A percentile compares a stretch with the other conserved stretches of the same genome.
phyloP scores from a whole-genome alignment of 352 stramenopile species.

The Globisporangium echinulatum region DNA sequence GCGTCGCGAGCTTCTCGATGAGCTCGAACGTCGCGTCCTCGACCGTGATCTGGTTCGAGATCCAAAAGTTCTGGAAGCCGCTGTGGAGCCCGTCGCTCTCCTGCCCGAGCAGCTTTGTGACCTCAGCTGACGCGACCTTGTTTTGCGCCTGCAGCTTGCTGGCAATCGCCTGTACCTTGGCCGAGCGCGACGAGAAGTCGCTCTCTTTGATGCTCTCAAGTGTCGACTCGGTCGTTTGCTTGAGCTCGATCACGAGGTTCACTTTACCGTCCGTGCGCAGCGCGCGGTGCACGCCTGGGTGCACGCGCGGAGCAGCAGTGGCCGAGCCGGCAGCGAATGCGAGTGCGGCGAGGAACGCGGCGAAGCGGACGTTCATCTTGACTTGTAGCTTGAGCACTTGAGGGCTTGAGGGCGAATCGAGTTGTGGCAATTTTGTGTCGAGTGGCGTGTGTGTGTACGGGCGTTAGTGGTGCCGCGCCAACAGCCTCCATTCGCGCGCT shows the following conservation, averaged over 20 bases:
- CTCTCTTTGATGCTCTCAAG: constrained; percentile 15
- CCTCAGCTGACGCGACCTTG: constrained; percentile 2
- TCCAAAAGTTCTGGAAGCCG: constrained; percentile 20
- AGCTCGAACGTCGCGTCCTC: constrained; percentile 9
- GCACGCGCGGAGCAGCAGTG: neutral
- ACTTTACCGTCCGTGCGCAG: constrained; percentile 21
- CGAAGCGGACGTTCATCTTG: constrained; percentile 10
- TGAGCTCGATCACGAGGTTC: constrained; percentile 28
- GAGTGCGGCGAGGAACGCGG: constrained; percentile 4
- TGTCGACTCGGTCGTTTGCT: constrained; percentile 12
- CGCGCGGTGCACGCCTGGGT: constrained; percentile 19
- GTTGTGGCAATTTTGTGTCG: neutral
- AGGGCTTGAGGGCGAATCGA: neutral
- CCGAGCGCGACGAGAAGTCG: constrained; percentile 11
- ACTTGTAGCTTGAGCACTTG: neutral
- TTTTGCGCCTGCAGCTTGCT: neutral
- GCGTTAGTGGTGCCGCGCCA: too few species aligned
- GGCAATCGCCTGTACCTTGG: constrained; percentile 8
- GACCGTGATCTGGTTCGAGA: constrained; percentile 18
- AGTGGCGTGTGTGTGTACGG: too few species aligned
- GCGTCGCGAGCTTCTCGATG: constrained; percentile 10
- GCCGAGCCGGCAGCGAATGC: neutral
- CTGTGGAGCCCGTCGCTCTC: neutral
- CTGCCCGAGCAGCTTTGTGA: neutral
- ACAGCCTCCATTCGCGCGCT: too few species aligned